A percentile compares a stretch with the other conserved stretches of the same genome.
phyloP scores from a whole-genome alignment of 202 grass and related monocot genomes.

The Dendrocalamus latiflorus region DNA sequence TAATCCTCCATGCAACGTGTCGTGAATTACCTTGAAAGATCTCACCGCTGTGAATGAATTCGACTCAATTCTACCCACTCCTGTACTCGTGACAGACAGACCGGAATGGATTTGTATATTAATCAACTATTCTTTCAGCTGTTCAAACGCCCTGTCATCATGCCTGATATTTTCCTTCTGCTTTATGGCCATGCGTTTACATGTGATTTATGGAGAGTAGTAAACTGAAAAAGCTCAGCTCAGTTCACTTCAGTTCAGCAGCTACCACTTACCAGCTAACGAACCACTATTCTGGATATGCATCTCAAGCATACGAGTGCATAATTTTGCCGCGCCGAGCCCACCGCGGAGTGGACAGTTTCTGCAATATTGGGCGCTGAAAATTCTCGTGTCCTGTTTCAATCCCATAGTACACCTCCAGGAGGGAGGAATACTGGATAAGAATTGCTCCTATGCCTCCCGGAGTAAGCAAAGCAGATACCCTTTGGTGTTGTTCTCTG shows the following conservation, averaged over 20 bases:
- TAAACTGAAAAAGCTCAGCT: not conserved
- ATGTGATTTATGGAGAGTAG: not conserved
- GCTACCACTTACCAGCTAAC: not conserved
- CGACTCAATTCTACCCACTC: constrained; percentile 23
- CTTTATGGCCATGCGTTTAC: not conserved
- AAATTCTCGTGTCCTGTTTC: constrained; percentile 33
- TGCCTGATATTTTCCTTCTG: not conserved
- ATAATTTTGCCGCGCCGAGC: not conserved
- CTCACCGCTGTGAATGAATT: constrained; percentile 2
- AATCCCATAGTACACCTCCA: constrained; percentile 34
- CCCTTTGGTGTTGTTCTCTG: not conserved
- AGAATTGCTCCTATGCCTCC: constrained; percentile 36
- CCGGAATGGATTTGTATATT: constrained; percentile 46
- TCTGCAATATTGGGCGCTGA: constrained; percentile 14
- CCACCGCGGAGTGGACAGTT: constrained; percentile 11
- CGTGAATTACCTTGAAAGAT: not conserved
- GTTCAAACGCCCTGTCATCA: not conserved
- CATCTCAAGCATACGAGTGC: constrained; percentile 17
- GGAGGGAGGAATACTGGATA: constrained; percentile 37
- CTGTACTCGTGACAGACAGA: constrained; percentile 21
- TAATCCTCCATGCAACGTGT: not conserved
- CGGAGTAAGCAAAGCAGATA: constrained; percentile 35
- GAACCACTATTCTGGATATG: not conserved
- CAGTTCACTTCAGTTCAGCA: not conserved
- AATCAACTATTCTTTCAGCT: constrained; percentile 46